Percentiles rank a stretch among this genome's conserved stretches.
phyloP scores from a whole-genome alignment of 2,329 filamentous ascomycete species.

The Colletotrichum zoysiae region DNA sequence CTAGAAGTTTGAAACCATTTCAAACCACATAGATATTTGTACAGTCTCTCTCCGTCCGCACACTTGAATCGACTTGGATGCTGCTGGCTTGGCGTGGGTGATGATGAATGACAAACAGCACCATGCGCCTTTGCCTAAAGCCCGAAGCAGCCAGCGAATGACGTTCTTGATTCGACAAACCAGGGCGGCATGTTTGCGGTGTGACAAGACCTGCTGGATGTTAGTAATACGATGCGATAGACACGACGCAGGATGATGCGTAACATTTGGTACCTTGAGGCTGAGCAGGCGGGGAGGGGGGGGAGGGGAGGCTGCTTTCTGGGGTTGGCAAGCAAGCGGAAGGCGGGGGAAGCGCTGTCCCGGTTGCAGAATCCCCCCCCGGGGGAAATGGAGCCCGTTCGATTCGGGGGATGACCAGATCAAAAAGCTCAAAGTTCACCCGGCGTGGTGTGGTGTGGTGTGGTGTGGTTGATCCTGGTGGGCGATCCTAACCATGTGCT shows the following conservation, averaged over 20 bases:
- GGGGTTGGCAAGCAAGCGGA: too few species aligned
- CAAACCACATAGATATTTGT: background rate
- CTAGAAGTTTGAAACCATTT: conserved; percentile 26
- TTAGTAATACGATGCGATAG: background rate
- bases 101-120: conserved; percentile 1
- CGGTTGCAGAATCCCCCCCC: background rate
- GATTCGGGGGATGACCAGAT: background rate
- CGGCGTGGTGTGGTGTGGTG: background rate
- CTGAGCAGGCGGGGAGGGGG: background rate
- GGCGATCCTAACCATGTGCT: conserved; percentile 2
- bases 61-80: background rate
- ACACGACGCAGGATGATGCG: background rate
- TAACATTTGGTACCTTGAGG: background rate
- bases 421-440: background rate
- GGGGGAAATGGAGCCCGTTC: background rate
- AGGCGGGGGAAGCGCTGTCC: background rate
- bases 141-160: conserved; percentile 15
- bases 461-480: background rate
- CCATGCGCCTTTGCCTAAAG: too few species aligned
- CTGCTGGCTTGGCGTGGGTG: too few species aligned
- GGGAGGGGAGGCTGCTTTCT: too few species aligned
- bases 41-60: background rate
- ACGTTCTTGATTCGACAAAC: too few species aligned
- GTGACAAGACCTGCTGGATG: background rate
- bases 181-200: background rate